These are phyloP conservation scores for Xanthoconium purpureum DNA, from an alignment of 768 basidiomycete genomes.

Conservation along the genomic window DNA sequence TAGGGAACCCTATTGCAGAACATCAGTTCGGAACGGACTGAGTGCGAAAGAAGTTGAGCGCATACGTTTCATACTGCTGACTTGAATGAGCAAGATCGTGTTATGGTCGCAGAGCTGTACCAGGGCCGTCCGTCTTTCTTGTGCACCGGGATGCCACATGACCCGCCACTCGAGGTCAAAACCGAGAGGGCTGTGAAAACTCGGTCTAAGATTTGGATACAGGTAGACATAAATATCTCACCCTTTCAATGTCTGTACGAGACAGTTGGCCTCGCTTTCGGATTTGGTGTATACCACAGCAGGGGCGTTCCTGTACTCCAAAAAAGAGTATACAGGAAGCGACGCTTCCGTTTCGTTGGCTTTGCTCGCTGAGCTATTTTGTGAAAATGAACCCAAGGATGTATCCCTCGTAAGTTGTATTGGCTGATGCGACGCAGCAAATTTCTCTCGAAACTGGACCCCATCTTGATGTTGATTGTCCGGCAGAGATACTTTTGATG, in stretches of 20 bases:
- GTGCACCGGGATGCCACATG: constrained; percentile 28
- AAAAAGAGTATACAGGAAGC: constrained; percentile 39
- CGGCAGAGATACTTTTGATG: background rate
- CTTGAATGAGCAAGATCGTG: constrained; percentile 46
- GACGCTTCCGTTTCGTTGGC: background rate
- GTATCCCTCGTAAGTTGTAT: background rate
- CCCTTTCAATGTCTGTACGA: constrained; percentile 38
- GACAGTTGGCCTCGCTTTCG: constrained; percentile 42
- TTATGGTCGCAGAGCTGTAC: constrained; percentile 44
- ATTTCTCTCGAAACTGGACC: background rate
- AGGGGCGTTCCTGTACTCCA: constrained; percentile 30
- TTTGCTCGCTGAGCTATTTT: background rate
- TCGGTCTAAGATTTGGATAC: background rate
- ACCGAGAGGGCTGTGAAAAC: constrained; percentile 40
- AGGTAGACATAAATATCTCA: constrained; percentile 13
- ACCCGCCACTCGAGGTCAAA: constrained; percentile 53
- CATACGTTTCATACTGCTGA: constrained; percentile 47
- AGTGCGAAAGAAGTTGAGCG: background rate
- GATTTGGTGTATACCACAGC: constrained; percentile 38
- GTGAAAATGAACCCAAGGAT: constrained; percentile 5
- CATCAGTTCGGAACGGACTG: background rate
- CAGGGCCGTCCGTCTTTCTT: constrained; percentile 39
- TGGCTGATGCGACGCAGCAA: background rate
- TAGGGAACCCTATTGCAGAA: constrained; percentile 39
- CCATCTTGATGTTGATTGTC: background rate